phyloP scores from a whole-genome alignment of 2,329 filamentous ascomycete genomes.

The Mycosphaerella sp. region DNA sequence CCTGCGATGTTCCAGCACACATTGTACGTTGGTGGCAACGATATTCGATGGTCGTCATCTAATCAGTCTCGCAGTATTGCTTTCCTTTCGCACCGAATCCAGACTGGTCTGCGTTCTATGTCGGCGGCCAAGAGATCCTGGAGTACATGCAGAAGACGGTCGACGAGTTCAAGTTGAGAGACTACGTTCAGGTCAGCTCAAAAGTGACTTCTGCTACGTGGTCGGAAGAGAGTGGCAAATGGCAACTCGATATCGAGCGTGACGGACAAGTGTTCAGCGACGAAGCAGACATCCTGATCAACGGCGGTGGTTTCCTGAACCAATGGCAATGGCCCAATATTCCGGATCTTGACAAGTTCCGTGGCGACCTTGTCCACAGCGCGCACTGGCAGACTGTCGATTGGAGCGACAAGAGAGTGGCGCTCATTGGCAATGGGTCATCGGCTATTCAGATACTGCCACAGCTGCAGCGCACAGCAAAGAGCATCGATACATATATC shows the following conservation, averaged over 20 bases:
- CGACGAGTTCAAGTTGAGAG: slow-evolving; percentile 7
- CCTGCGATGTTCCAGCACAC: slow-evolving; percentile 20
- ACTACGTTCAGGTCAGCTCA: slow-evolving; percentile 48
- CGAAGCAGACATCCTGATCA: slow-evolving; percentile 37
- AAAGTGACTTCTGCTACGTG: slow-evolving; percentile 44
- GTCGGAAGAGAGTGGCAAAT: slow-evolving; percentile 45
- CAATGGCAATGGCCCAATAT: slow-evolving; percentile 33
- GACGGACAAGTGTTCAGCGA: slow-evolving; percentile 33
- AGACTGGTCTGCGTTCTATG: slow-evolving; percentile 15
- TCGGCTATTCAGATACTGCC: slow-evolving; percentile 44
- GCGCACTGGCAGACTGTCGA: slow-evolving; percentile 44
- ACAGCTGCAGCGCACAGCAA: slow-evolving; percentile 37
- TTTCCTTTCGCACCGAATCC: slow-evolving; percentile 32
- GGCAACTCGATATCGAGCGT: slow-evolving; percentile 43
- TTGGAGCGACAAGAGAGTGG: slow-evolving; percentile 36
- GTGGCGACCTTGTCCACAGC: slow-evolving; percentile 40
- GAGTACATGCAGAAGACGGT: slow-evolving; percentile 32
- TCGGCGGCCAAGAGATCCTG: slow-evolving; percentile 22
- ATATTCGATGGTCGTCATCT: not conserved
- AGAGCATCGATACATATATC: slow-evolving; percentile 46
- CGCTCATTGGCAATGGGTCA: slow-evolving; percentile 42
- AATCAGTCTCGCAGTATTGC: slow-evolving; percentile 9
- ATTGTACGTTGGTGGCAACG: slow-evolving; percentile 2
- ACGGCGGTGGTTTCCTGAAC: slow-evolving; percentile 40
- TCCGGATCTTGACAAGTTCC: slow-evolving; percentile 40